Conservation (phyloP, 371 early-diverging fungal genomes). For the Mucor piriformis region DNA sequence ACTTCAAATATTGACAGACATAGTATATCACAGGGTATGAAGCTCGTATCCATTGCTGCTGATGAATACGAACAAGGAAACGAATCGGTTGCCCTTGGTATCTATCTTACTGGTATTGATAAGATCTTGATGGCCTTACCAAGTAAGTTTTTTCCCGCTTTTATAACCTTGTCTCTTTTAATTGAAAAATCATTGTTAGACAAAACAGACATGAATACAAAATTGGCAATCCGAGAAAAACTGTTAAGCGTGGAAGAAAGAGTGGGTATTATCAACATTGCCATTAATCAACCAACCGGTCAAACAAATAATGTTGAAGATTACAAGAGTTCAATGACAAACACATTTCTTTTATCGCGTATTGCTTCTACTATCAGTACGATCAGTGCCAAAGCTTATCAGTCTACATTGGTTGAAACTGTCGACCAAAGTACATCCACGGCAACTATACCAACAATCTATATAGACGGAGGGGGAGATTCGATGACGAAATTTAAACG, state of each 20-base stretch:
- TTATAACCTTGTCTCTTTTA: not conserved
- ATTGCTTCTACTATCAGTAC: conserved; percentile 32
- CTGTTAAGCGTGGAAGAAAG: conserved; percentile 44
- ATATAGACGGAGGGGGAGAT: conserved; percentile 15
- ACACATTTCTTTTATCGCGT: conserved; percentile 26
- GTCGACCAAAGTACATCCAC: not conserved
- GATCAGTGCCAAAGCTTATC: conserved; percentile 16
- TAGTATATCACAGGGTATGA: conserved; percentile 58
- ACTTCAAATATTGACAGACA: conserved; percentile 31
- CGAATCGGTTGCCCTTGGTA: conserved; percentile 51
- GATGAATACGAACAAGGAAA: conserved; percentile 61
- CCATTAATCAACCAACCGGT: no score
- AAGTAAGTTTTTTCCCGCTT: conserved; percentile 36
- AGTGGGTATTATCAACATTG: conserved; percentile 40
- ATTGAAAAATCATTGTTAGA: conserved; percentile 18
- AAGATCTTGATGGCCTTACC: conserved; percentile 59
- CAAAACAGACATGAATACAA: conserved; percentile 36
- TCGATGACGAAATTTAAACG: conserved; percentile 33
- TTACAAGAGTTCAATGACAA: not conserved
- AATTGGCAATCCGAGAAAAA: conserved; percentile 35
- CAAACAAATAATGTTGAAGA: no score
- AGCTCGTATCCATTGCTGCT: conserved; percentile 55
- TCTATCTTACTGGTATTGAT: conserved; percentile 56
- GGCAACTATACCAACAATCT: not conserved
- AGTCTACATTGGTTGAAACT: conserved; percentile 2